Evolutionary conservation across 768 basidiomycete genomes (phyloP).

Genomic region (Auriscalpium vulgare): DNA sequence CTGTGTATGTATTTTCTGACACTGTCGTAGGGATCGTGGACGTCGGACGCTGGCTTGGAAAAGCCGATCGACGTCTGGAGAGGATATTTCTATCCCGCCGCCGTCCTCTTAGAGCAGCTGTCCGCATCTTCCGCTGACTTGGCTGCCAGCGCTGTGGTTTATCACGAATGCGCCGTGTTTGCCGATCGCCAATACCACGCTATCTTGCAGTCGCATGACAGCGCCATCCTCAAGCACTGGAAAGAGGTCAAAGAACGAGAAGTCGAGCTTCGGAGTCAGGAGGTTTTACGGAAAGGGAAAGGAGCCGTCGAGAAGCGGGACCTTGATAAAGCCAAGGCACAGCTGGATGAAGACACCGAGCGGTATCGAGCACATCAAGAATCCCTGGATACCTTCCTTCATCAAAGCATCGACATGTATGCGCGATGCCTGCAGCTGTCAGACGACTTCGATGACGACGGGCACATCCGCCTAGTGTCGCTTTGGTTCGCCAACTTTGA

Average conservation of each 20-base stretch:
- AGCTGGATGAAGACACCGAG: conserved; percentile 47
- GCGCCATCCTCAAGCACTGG: conserved; percentile 51
- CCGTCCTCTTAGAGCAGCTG: conserved; percentile 20
- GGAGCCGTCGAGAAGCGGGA: conserved; percentile 16
- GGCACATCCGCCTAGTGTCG: conserved; percentile 74
- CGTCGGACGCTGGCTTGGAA: conserved; percentile 75
- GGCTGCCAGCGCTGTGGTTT: conserved; percentile 40
- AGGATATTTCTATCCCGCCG: conserved; percentile 65
- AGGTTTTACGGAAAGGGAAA: too few species aligned
- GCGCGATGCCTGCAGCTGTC: conserved; percentile 64
- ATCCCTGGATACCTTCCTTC: conserved; percentile 54
- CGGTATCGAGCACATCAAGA: conserved; percentile 32
- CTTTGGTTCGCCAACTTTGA: conserved; percentile 90
- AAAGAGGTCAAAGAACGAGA: conserved; percentile 56
- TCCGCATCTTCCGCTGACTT: too few species aligned
- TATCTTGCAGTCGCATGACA: conserved; percentile 56
- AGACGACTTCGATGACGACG: conserved; percentile 68
- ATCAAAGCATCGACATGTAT: conserved; percentile 79
- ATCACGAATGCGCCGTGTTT: conserved; percentile 79
- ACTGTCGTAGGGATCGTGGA: conserved; percentile 74
- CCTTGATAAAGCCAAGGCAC: conserved; percentile 35
- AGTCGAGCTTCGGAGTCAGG: conserved; percentile 22
- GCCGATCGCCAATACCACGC: conserved; percentile 82
- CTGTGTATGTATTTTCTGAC: not conserved
- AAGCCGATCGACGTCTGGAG: conserved; percentile 64